Evolutionary conservation across 169 alveolate genomes (phyloP).

Genomic region (Plasmodium berghei): DNA sequence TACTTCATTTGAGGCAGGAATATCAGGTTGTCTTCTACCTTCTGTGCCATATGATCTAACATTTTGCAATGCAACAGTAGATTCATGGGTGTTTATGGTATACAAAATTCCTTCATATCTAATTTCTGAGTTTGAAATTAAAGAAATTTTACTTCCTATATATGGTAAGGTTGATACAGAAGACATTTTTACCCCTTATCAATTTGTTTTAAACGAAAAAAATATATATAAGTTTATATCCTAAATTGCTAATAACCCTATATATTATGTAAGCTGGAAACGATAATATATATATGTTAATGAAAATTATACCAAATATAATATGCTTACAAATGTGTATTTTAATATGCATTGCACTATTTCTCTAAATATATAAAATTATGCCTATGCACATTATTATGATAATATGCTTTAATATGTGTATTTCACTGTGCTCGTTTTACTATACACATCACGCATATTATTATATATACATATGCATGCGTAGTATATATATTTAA

Average conservation of each 20-base stretch:
- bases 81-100: constrained; percentile 88
- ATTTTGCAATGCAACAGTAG: constrained; percentile 89
- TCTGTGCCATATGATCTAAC: constrained; percentile 93
- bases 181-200: constrained; percentile 47
- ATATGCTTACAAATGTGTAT: neutral
- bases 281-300: too few relatives aligned
- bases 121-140: constrained; percentile 86
- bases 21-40: constrained; percentile 87
- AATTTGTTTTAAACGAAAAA: neutral
- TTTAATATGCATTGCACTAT: neutral
- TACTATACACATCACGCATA: neutral
- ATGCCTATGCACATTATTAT: neutral
- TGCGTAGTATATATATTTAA: neutral
- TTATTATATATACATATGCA: neutral
- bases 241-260: too few relatives aligned
- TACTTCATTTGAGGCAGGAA: constrained; percentile 88
- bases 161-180: constrained; percentile 84
- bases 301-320: too few relatives aligned
- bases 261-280: too few relatives aligned
- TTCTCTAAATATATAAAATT: neutral
- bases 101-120: constrained; percentile 91
- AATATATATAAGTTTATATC: neutral
- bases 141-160: constrained; percentile 85
- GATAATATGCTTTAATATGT: neutral
- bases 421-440: neutral